A percentile compares a stretch with the other conserved stretches of the same genome.
Evolutionary conservation across 768 basidiomycete species (phyloP).

Genomic region (Termitomyces sp.): DNA sequence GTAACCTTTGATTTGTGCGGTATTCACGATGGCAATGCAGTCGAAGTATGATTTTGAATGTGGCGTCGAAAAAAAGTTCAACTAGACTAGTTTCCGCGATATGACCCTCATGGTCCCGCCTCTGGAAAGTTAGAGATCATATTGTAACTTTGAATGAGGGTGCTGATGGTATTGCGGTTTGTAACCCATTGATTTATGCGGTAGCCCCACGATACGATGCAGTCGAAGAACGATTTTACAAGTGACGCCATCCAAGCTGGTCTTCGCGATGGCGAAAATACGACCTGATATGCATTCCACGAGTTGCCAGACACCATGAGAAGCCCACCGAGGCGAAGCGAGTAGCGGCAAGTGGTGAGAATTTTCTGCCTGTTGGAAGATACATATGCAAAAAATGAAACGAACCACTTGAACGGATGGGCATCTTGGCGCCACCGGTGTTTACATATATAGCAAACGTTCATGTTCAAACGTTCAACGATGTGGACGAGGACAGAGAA

Average conservation of each 20-base stretch:
- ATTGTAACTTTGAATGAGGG: no score
- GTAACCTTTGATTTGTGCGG: no score
- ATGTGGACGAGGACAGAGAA: neutral
- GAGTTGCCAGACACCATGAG: neutral
- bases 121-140: no score
- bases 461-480: neutral
- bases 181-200: neutral
- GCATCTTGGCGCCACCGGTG: neutral
- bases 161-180: no score
- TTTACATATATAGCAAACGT: neutral
- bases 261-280: neutral
- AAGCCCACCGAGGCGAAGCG: neutral
- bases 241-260: neutral
- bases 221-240: neutral
- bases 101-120: no score
- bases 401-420: neutral
- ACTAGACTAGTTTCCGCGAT: no score
- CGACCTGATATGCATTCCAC: neutral
- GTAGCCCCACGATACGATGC: neutral
- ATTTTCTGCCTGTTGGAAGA: neutral
- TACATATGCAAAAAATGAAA: neutral
- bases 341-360: neutral
- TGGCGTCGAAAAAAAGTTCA: no score
- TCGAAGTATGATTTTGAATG: no score
- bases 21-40: no score